Evolutionary conservation across 2,329 filamentous ascomycete genomes (phyloP).

Genomic region (Aspergillus quadricinctus): DNA sequence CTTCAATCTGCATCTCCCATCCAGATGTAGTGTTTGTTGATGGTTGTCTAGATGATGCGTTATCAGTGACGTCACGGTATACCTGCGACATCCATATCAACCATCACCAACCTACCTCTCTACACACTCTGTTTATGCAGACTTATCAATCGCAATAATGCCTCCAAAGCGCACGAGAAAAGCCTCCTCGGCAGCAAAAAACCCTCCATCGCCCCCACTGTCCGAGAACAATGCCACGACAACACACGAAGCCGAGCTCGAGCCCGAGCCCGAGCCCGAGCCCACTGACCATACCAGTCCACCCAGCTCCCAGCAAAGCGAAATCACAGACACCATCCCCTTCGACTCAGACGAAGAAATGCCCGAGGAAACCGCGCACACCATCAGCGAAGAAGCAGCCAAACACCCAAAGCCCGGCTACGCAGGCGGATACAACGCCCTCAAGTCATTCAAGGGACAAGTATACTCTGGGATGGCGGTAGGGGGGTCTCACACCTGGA

Average conservation of each 20-base stretch:
- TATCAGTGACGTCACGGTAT: no score
- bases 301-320: neutral
- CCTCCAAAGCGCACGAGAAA: constrained; percentile 3
- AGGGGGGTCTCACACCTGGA: constrained; percentile 36
- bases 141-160: neutral
- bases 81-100: no score
- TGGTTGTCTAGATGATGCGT: no score
- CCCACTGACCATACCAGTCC: neutral
- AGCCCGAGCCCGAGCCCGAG: neutral
- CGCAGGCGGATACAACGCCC: constrained; percentile 25
- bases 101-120: no score
- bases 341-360: constrained; percentile 21
- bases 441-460: constrained; percentile 32
- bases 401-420: neutral
- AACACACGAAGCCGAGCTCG: neutral
- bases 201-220: constrained; percentile 6
- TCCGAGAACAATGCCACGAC: constrained; percentile 7
- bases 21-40: no score
- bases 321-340: constrained; percentile 4
- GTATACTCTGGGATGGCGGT: constrained; percentile 36
- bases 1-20: no score
- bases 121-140: no score
- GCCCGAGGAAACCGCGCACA: constrained; percentile 12
- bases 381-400: constrained; percentile 1
- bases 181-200: neutral